Evolutionary conservation across 805 yeast species (phyloP), one percentile per base, ranked within the genome.

Genomic region (Blastobotrys attinorum): DNA sequence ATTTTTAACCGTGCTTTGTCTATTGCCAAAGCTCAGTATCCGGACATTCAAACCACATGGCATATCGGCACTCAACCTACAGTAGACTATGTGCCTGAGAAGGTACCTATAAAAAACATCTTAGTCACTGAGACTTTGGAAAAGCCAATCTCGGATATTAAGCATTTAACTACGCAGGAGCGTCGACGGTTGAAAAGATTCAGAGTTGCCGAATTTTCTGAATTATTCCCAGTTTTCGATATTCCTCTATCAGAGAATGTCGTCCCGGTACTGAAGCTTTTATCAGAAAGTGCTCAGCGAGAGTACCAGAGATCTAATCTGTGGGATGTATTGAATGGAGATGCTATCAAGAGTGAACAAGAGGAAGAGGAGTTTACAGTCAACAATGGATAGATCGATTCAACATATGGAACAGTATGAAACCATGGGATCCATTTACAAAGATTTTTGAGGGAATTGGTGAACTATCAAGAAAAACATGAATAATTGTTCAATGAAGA

Each of bases 1-100:
- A 49, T 57, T 20, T 55, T 57, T 43, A 36, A 34, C 13, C 37
- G 49, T 15, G 62, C 62, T 0, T 37, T 49, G 22, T n/a, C n/a
- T n/a, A n/a, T n/a, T n/a, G 40, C 34, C 6, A 25, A 38, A 11
- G 51, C 49, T 5, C 57, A 55, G 13, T 34, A 43, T 3, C 45
- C 37, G n/a, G 43, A 49, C 8, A 25, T 8, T 25, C 29, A 11
- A 42, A 50, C 29, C 25, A n/a, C 47, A 3, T 58, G 54, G 53
- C 58, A 51, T 35, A 42, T 59, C 3, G 63, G 63, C 8, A 43
- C 50, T 6, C 41, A 40, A 4, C 47, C 45, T 1, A 34, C 16
- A 6, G 41, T 43, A 11, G 51, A 48, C 25, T 40, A 38, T 17
- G 38, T 42, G 10, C 20, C 33, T 4, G 31, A 22, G 3, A n/a